These are phyloP conservation scores for Penicillium goetzii DNA, from an alignment of 495 filamentous ascomycete species.

Conservation along the genomic window DNA sequence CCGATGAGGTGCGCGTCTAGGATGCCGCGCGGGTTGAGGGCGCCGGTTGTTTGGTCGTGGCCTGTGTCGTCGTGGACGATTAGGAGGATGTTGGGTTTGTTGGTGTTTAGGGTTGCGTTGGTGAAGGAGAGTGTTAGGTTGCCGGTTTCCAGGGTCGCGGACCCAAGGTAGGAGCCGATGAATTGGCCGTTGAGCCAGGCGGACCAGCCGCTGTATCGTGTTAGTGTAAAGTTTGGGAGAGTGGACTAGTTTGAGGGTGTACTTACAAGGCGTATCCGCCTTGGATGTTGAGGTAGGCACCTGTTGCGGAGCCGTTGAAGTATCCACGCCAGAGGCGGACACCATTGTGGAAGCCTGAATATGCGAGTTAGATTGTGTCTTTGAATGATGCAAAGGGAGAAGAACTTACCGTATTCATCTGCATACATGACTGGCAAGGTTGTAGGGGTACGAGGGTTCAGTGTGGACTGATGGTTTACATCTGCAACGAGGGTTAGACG, in stretches of 20 bases:
- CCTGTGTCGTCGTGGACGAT: slow-evolving; percentile 76
- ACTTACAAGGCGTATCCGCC: slow-evolving; percentile 63
- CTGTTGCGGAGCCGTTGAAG: slow-evolving; percentile 60
- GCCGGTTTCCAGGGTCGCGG: slow-evolving; percentile 40
- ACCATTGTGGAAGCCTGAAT: slow-evolving; percentile 66
- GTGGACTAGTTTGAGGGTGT: background rate
- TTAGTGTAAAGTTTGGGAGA: background rate
- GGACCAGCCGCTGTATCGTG: slow-evolving; percentile 48
- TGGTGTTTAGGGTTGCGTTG: slow-evolving; percentile 53
- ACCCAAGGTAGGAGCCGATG: slow-evolving; percentile 60
- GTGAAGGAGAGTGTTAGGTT: slow-evolving; percentile 39
- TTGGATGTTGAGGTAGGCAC: slow-evolving; percentile 59
- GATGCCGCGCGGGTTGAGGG: slow-evolving; percentile 72
- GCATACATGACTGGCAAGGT: slow-evolving; percentile 60
- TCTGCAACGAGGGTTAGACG: slow-evolving; percentile 33
- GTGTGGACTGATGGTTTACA: slow-evolving; percentile 57
- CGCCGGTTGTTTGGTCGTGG: slow-evolving; percentile 63
- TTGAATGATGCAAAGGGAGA: background rate
- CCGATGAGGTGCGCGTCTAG: slow-evolving; percentile 56
- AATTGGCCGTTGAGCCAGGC: slow-evolving; percentile 60
- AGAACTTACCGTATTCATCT: slow-evolving; percentile 60
- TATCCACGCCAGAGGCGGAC: slow-evolving; percentile 69
- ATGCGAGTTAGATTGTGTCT: background rate
- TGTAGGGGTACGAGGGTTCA: slow-evolving; percentile 62
- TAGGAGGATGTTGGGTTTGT: slow-evolving; percentile 62